Conservation (phyloP, 768 basidiomycete species). For the Suillus discolor region DNA sequence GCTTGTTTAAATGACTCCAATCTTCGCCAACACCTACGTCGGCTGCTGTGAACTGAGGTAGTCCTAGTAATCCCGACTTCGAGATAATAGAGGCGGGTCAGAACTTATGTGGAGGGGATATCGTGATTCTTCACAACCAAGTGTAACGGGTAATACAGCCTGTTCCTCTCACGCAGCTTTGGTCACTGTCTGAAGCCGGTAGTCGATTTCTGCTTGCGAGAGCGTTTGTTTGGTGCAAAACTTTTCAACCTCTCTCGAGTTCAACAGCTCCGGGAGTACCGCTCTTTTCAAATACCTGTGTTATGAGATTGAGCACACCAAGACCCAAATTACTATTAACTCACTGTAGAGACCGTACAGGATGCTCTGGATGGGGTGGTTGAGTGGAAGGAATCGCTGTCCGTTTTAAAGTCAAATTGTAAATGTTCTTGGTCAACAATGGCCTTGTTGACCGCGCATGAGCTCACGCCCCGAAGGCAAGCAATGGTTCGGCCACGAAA, state of each 20-base stretch:
- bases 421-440: conserved; percentile 30
- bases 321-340: conserved; percentile 15
- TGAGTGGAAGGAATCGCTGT: conserved; percentile 17
- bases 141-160: conserved; percentile 17
- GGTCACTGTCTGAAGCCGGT: conserved; percentile 21
- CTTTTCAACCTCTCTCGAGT: conserved; percentile 45
- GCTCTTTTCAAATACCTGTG: conserved; percentile 56
- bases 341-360: conserved; percentile 59
- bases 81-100: conserved; percentile 27
- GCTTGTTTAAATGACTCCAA: conserved; percentile 57
- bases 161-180: conserved; percentile 24
- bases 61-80: conserved; percentile 5
- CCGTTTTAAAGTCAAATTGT: conserved; percentile 21
- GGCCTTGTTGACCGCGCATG: conserved; percentile 25
- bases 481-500: background rate
- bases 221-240: conserved; percentile 36
- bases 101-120: conserved; percentile 5
- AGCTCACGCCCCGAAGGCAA: conserved; percentile 9
- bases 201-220: conserved; percentile 28
- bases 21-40: conserved; percentile 43
- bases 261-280: conserved; percentile 51
- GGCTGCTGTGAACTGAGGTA: conserved; percentile 21
- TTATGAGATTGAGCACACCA: background rate
- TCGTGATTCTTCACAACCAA: conserved; percentile 44
- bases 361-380: conserved; percentile 47